Evolutionary conservation across 2,329 filamentous ascomycete genomes (phyloP), one percentile per base, ranked within the genome.

Genomic region (Colletotrichum falcatum): DNA sequence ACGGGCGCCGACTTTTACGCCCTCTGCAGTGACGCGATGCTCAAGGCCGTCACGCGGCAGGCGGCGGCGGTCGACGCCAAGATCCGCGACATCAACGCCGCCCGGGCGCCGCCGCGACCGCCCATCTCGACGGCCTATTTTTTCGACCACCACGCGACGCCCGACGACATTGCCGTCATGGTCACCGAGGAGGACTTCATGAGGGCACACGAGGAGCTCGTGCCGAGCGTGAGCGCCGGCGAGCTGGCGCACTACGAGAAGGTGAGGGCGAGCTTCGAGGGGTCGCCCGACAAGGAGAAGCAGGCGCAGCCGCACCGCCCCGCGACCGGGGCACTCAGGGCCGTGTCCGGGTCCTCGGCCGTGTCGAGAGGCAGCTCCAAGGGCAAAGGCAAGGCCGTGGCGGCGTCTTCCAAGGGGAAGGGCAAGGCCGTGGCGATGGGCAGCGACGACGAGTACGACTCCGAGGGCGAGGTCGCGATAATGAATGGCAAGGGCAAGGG

Each of bases 1-100:
- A 99, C 96, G 0, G 96, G 96, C 77, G 96, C 96, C 73, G 96
- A 99, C 82, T 91, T 99, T 78, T 99, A 99, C 81, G 96, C 96
- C 0, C 87, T 99, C 26, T 98, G 95, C 84, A 97, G 94, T 53
- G 96, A 99, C 80, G 94, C 96, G 61, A 99, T 99, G 96, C 91
- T 99, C 75, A 98, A 99, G 81, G 96, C 96, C 26, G 95, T 99
- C 69, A 99, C 96, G 3, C 90, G 96, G 6, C 94, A 97, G 78
- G 94, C 96, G 2, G 88, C 90, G 1, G 86, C 89, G 2, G 95
- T 98, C 2, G 96, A 99, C 79, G 86, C 89, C 61, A 96, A 96
- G 80, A 92, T 99, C 74, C 87, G 88, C 28, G 85, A 86, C 5
- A 85, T 97, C 79, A 93, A 93, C 76, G 79, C 83, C 2, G 80